Evolutionary conservation across 306 rosid species (phyloP), one percentile per base, ranked within the genome.

Genomic region (Cicer pinnatifidum): DNA sequence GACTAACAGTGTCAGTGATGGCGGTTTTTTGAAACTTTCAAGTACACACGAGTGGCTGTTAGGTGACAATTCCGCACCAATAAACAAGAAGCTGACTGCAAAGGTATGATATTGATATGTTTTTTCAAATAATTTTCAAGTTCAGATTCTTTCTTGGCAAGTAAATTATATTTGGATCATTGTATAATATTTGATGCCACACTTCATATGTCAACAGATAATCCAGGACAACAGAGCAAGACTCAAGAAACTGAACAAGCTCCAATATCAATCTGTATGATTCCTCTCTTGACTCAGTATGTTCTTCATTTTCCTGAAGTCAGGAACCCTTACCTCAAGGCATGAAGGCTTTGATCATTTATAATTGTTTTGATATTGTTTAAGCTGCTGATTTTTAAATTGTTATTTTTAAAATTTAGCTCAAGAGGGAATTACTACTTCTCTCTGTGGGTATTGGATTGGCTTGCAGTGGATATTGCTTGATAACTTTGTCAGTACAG

Each of bases 261-360:
- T 93, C 73, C n/a, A 84, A 80, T 93, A 93, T 70, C 96, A 93
- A 89, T 94, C 92, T 85, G 98, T 93, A 93, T 78, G 96, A 81
- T 84, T 65, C 85, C 80, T 67, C 68, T 79, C 82, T 75, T 77
- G 75, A 81, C 74, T 84, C 79, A 68, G 56, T 77, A 72, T 81
- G 77, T 76, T 85, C 80, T 80, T 83, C 79, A 40, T 72, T 82
- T 51, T 51, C 28, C 53, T 81, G 58, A 78, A 80, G 82, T 73
- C 66, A 16, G 71, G 35, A 38, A 38, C 61, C 51, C 37, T 23
- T 67, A 5, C 45, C 64, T 28, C 47, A 65, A 51, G 69, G 43
- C 75, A 48, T 74, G 59, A 8, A 15, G 81, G 69, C 11, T 58
- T 67, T 57, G 54, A 81, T 75, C 47, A 41, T 53, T 19, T 38